Conservation (phyloP, 1,139 yeast genomes). For the Blastobotrys indianensis region DNA sequence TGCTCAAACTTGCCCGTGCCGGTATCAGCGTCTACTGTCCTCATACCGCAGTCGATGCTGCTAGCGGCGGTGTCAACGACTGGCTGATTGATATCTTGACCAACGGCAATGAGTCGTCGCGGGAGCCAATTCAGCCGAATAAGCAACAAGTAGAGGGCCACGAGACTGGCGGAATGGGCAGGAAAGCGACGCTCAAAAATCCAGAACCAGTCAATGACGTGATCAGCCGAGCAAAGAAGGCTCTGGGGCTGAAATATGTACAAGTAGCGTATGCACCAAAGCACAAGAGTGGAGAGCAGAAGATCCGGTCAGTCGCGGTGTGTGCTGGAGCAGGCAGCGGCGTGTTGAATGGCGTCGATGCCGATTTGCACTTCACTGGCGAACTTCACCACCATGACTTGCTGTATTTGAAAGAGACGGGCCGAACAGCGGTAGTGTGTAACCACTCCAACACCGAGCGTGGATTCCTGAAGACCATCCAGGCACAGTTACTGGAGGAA, state of each 20-base stretch:
- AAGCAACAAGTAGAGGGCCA: slow-evolving; percentile 32
- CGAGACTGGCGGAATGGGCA: slow-evolving; percentile 70
- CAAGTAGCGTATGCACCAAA: slow-evolving; percentile 55
- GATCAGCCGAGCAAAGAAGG: slow-evolving; percentile 49
- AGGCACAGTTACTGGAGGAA: slow-evolving; percentile 44
- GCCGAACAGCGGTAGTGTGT: slow-evolving; percentile 66
- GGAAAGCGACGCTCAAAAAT: slow-evolving; percentile 49
- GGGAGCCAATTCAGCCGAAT: slow-evolving; percentile 20
- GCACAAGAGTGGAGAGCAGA: slow-evolving; percentile 28
- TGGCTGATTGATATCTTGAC: slow-evolving; percentile 70
- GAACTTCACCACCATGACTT: slow-evolving; percentile 93
- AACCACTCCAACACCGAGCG: slow-evolving; percentile 93
- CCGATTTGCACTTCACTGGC: slow-evolving; percentile 83
- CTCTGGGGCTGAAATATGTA: slow-evolving; percentile 48
- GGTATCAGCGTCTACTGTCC: slow-evolving; percentile 89
- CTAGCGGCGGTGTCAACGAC: slow-evolving; percentile 85
- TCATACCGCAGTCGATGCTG: slow-evolving; percentile 95
- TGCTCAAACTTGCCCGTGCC: slow-evolving; percentile 63
- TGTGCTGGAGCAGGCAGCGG: slow-evolving; percentile 96
- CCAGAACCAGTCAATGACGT: slow-evolving; percentile 44
- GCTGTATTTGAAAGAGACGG: slow-evolving; percentile 62
- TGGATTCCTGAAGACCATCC: slow-evolving; percentile 58
- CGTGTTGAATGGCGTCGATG: slow-evolving; percentile 55
- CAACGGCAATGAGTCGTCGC: slow-evolving; percentile 26
- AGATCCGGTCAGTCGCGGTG: slow-evolving; percentile 50